Evolutionary conservation across 495 filamentous ascomycete species (phyloP).

Genomic region (Clohesyomyces aquaticus): DNA sequence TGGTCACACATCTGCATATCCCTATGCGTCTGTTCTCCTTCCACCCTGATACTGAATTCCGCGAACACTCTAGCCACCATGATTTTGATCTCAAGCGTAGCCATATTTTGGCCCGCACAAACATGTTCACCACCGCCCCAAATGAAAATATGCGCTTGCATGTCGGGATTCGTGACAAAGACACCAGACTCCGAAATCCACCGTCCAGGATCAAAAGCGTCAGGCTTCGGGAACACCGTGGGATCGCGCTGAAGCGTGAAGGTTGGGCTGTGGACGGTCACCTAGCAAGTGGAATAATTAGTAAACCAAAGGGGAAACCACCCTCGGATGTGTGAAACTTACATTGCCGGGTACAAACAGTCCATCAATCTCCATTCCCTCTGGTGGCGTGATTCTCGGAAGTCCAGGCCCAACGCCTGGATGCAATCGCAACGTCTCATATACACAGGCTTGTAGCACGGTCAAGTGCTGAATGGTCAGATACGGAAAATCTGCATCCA

Average conservation of each 20-base stretch:
- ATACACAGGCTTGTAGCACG: slow-evolving; percentile 32
- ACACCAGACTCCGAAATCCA: not conserved
- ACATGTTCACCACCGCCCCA: slow-evolving; percentile 7
- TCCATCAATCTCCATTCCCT: slow-evolving; percentile 12
- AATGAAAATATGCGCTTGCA: slow-evolving; percentile 10
- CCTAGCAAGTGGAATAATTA: no score
- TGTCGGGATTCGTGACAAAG: not conserved
- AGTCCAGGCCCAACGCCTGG: slow-evolving; percentile 3
- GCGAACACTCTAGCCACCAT: slow-evolving; percentile 1
- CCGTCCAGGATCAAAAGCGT: slow-evolving; percentile 3
- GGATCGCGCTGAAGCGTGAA: slow-evolving; percentile 12
- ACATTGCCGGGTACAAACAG: slow-evolving; percentile 11
- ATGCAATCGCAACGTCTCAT: slow-evolving; percentile 9
- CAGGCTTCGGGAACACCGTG: slow-evolving; percentile 7
- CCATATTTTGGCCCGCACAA: slow-evolving; percentile 15
- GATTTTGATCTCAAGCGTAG: slow-evolving; percentile 14
- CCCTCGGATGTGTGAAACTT: no score
- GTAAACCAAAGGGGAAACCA: no score
- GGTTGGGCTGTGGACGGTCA: slow-evolving; percentile 2
- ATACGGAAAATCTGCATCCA: not conserved
- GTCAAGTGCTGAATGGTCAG: slow-evolving; percentile 22
- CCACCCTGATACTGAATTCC: slow-evolving; percentile 5
- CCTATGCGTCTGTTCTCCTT: slow-evolving; percentile 7
- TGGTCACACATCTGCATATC: slow-evolving; percentile 4
- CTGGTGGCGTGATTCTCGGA: slow-evolving; percentile 4